phyloP scores from a whole-genome alignment of 148 eudicot species.

The Vaccinium vitisidaea region DNA sequence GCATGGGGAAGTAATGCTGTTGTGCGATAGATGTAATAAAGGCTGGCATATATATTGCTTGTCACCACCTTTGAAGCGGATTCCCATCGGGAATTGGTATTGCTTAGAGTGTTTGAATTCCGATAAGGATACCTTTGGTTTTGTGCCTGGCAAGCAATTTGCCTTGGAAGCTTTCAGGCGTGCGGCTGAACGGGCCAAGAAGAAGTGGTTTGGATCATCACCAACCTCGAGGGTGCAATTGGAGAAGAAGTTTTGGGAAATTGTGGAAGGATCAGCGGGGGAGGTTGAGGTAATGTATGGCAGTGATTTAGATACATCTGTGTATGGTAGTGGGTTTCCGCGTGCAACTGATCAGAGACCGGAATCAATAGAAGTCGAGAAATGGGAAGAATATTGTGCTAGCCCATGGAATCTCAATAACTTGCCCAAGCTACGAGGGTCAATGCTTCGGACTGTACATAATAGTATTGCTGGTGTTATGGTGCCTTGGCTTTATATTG shows the following conservation, averaged over 20 bases:
- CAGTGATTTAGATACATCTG: slow-evolving; percentile 93
- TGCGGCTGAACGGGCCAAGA: slow-evolving; percentile 84
- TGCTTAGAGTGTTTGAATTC: slow-evolving; percentile 95
- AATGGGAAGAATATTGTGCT: slow-evolving; percentile 74
- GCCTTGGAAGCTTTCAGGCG: slow-evolving; percentile 86
- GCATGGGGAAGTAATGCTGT: slow-evolving; percentile 95
- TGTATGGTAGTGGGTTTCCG: slow-evolving; percentile 96
- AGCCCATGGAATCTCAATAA: slow-evolving; percentile 99
- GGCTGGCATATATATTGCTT: slow-evolving; percentile 97
- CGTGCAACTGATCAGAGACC: slow-evolving; percentile 60
- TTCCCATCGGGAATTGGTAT: slow-evolving; percentile 95
- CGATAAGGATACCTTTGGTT: slow-evolving; percentile 88
- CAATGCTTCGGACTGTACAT: slow-evolving; percentile 93
- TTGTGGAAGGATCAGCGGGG: slow-evolving; percentile 87
- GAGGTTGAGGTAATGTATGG: slow-evolving; percentile 98
- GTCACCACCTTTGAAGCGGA: slow-evolving; percentile 79
- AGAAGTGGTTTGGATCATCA: slow-evolving; percentile 91
- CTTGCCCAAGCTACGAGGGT: slow-evolving; percentile 88
- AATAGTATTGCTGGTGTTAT: slow-evolving; percentile 96
- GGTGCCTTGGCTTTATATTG: slow-evolving; percentile 99
- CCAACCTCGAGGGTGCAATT: slow-evolving; percentile 65
- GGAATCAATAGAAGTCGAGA: slow-evolving; percentile 50
- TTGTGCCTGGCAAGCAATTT: slow-evolving; percentile 79
- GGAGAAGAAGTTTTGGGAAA: slow-evolving; percentile 99
- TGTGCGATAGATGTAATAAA: slow-evolving; percentile 96